Evolutionary conservation across 768 basidiomycete genomes (phyloP).

Genomic region (Artomyces pyxidatus): DNA sequence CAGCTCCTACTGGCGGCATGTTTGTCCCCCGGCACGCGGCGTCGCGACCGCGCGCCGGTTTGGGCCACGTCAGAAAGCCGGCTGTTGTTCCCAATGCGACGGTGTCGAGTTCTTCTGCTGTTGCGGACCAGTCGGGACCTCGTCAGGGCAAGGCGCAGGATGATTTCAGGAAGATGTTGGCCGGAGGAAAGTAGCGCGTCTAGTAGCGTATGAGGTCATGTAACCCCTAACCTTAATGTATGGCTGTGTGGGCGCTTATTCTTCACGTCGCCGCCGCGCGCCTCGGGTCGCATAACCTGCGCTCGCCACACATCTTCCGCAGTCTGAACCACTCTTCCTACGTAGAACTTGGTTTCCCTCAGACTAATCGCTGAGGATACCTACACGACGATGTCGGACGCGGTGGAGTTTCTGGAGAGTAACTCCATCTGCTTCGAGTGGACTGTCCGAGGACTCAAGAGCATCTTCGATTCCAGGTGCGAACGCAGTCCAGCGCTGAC

Average conservation of each 20-base stretch:
- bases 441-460: conserved; percentile 63
- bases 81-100: conserved; percentile 16
- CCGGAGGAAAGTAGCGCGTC: conserved; percentile 20
- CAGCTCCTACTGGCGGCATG: conserved; percentile 35
- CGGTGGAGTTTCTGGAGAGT: conserved; percentile 40
- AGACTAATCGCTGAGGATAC: too few relatives aligned
- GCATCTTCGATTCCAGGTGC: conserved; percentile 65
- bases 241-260: not conserved
- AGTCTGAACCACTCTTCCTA: too few relatives aligned
- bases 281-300: too few relatives aligned
- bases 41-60: conserved; percentile 63
- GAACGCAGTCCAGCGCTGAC: conserved; percentile 5
- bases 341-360: too few relatives aligned
- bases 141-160: conserved; percentile 57
- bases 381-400: conserved; percentile 24
- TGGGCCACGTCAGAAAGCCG: conserved; percentile 48
- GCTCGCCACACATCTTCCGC: too few relatives aligned
- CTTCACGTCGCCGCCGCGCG: too few relatives aligned
- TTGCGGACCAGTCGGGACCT: conserved; percentile 8
- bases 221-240: not conserved
- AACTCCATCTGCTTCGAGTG: conserved; percentile 64
- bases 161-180: conserved; percentile 79
- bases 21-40: conserved; percentile 63
- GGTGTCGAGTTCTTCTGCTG: conserved; percentile 16
- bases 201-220: not conserved